Conservation (phyloP, 2,329 filamentous ascomycete species). For the Scytalidium lignicola region DNA sequence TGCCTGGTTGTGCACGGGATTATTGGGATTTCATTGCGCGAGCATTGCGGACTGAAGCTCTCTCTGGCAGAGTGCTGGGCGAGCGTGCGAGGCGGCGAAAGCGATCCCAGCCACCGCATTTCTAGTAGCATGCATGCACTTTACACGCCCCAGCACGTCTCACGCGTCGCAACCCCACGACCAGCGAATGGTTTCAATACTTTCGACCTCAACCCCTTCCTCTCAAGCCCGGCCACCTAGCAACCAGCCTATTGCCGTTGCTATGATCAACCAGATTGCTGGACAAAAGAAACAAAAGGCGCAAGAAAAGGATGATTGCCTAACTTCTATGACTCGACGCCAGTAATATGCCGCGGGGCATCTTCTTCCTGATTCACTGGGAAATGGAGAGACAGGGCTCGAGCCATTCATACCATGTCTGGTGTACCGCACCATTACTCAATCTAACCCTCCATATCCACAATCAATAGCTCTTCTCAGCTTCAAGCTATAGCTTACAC, state of each 20-base stretch:
- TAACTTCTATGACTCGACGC: neutral
- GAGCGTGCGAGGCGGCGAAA: neutral
- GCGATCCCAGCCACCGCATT: neutral
- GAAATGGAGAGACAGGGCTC: neutral
- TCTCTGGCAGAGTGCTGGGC: neutral
- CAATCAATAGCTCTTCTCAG: neutral
- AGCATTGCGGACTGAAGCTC: neutral
- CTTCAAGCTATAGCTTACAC: neutral
- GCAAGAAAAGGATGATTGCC: neutral
- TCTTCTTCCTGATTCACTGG: neutral
- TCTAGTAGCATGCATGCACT: constrained; percentile 16
- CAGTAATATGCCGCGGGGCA: neutral
- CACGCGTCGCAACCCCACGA: neutral
- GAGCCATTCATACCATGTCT: neutral
- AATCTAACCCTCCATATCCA: neutral
- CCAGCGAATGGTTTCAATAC: neutral
- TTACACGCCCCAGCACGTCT: constrained; percentile 11
- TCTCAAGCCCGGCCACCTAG: neutral
- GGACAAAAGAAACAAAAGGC: constrained; percentile 3
- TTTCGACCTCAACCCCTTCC: neutral
- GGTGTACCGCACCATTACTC: neutral
- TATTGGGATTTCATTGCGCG: neutral
- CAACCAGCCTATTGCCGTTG: constrained; percentile 5
- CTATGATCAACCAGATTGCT: constrained; percentile 11
- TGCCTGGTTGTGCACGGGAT: neutral